These are phyloP conservation scores for Inga laurina DNA, from an alignment of 306 rosid species.

Conservation along the genomic window DNA sequence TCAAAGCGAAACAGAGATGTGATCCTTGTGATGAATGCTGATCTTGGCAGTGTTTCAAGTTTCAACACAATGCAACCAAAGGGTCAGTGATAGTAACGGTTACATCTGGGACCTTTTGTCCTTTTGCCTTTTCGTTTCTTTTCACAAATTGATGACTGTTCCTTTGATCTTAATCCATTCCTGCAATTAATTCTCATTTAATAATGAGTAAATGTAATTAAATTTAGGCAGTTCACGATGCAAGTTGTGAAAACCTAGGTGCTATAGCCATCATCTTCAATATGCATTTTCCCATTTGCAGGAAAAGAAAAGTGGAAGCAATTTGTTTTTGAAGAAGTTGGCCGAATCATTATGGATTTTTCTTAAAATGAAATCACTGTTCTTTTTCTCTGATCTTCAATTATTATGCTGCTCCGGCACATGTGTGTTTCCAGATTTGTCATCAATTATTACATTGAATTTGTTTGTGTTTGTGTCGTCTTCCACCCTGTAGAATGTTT, in stretches of 20 bases:
- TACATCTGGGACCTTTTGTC: slow-evolving; percentile 30
- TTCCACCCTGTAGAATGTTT: neutral
- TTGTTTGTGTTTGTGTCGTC: neutral
- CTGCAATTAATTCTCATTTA: neutral
- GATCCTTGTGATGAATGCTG: neutral
- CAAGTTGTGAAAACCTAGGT: neutral
- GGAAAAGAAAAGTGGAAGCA: neutral
- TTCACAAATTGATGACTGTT: neutral
- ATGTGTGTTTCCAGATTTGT: neutral
- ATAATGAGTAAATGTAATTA: neutral
- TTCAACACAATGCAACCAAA: neutral
- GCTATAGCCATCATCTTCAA: neutral
- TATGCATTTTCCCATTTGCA: neutral
- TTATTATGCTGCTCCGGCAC: neutral
- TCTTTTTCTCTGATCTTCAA: neutral
- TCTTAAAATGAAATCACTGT: neutral
- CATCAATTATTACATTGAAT: neutral
- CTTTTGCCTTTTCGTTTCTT: neutral
- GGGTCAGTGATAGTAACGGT: neutral
- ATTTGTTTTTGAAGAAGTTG: neutral
- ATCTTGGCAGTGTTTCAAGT: neutral
- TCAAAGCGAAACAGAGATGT: neutral
- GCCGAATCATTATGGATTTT: neutral
- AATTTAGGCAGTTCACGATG: neutral
- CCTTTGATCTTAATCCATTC: neutral